Percentiles rank a stretch among this genome's conserved stretches.
phyloP scores from a whole-genome alignment of 2,329 filamentous ascomycete species.

The Epichloe sibirici region DNA sequence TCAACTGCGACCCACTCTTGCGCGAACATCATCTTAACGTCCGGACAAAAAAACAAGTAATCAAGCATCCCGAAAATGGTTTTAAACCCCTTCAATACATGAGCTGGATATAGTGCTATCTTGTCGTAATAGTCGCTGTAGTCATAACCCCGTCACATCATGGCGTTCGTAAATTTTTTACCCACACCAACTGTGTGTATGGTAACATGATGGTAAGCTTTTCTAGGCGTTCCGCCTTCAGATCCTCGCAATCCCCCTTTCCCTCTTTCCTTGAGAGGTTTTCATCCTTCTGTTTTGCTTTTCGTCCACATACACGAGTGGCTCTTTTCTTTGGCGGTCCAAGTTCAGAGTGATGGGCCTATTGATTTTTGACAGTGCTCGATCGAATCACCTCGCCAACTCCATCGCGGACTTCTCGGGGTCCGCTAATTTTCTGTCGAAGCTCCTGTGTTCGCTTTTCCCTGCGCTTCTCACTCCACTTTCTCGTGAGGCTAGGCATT shows the following conservation, averaged over 20 bases:
- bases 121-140: constrained; percentile 2
- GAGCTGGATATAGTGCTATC: not conserved
- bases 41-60: not conserved
- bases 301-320: not conserved
- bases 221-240: not conserved
- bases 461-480: constrained; percentile 44
- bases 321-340: not conserved
- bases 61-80: not conserved
- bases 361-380: constrained; percentile 12
- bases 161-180: constrained; percentile 5
- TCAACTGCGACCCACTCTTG: not conserved
- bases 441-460: constrained; percentile 48
- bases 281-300: not conserved
- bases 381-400: constrained; percentile 43
- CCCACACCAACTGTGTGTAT: not conserved
- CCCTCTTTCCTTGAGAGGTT: not conserved
- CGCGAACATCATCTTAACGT: not conserved
- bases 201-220: not conserved
- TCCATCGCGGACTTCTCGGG: constrained; percentile 44
- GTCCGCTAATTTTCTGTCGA: constrained; percentile 47
- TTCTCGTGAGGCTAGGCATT: constrained; percentile 39
- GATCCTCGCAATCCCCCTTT: not conserved
- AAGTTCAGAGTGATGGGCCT: not conserved
- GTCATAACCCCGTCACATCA: constrained; percentile 6
- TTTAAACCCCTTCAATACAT: not conserved